These are phyloP conservation scores for Leishmania gerbilli DNA, from an alignment of 208 protist genomes.

Conservation along the genomic window DNA sequence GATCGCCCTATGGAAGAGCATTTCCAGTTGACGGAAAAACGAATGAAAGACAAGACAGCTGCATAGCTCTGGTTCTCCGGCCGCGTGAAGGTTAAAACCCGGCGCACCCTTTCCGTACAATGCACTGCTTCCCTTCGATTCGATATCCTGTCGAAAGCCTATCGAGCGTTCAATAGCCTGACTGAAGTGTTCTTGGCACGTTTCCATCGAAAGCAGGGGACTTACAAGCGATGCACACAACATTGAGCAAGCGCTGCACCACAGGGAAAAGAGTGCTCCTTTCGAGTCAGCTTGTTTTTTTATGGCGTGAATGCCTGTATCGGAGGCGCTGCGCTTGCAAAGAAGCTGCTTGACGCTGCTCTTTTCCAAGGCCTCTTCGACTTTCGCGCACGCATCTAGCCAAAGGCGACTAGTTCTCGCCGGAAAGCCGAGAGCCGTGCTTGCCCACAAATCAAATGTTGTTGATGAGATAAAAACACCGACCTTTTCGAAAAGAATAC, in stretches of 20 bases:
- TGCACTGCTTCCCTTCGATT: background rate
- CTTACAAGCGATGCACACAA: background rate
- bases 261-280: constrained; percentile 15
- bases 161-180: constrained; percentile 6
- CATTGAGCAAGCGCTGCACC: constrained; percentile 4
- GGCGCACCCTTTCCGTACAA: background rate
- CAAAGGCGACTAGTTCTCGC: constrained; percentile 15
- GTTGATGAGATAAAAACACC: constrained; percentile 31
- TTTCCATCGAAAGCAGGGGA: background rate
- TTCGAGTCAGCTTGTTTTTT: background rate
- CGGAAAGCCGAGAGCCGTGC: constrained; percentile 4
- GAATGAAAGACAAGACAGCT: constrained; percentile 26
- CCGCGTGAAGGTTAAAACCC: constrained; percentile 4
- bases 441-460: constrained; percentile 29
- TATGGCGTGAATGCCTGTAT: constrained; percentile 24
- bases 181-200: background rate
- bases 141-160: background rate
- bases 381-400: constrained; percentile 16
- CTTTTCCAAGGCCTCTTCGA: constrained; percentile 7
- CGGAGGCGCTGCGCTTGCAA: background rate
- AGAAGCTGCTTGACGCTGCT: constrained; percentile 7
- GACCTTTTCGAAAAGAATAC: constrained; percentile 19
- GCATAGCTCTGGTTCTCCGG: constrained; percentile 23
- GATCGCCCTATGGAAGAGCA: background rate
- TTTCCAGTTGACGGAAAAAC: constrained; percentile 14